Evolutionary conservation across 2,329 filamentous ascomycete genomes (phyloP).

Genomic region (Claviceps maximensis): DNA sequence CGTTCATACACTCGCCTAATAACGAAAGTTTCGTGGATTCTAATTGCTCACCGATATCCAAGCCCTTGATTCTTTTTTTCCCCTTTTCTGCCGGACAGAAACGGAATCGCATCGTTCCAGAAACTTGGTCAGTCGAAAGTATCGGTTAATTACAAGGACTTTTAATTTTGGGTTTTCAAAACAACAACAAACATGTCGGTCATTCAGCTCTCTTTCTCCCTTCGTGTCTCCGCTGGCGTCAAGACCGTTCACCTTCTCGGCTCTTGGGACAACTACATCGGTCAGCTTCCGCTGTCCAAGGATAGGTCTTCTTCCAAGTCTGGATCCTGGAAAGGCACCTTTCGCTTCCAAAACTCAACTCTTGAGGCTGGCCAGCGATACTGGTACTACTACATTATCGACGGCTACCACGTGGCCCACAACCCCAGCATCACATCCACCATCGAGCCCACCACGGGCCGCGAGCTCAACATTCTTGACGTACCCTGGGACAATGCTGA

Average conservation of each 20-base stretch:
- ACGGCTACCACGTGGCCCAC: conserved; percentile 96
- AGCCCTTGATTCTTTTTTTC: neutral
- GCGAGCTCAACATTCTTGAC: conserved; percentile 94
- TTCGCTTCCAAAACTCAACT: conserved; percentile 82
- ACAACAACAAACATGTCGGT: conserved; percentile 58
- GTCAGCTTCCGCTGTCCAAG: conserved; percentile 88
- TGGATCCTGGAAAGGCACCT: conserved; percentile 89
- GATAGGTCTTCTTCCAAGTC: conserved; percentile 72
- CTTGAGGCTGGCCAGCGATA: conserved; percentile 84
- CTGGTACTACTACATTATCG: conserved; percentile 99
- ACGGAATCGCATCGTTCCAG: conserved; percentile 13
- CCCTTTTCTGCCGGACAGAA: conserved; percentile 1
- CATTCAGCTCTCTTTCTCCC: conserved; percentile 88
- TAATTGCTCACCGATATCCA: conserved; percentile 37
- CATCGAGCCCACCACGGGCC: conserved; percentile 90
- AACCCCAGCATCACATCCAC: conserved; percentile 83
- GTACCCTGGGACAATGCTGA: conserved; percentile 47
- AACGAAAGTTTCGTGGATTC: conserved; percentile 39
- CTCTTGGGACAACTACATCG: conserved; percentile 95
- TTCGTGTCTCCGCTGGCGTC: conserved; percentile 93
- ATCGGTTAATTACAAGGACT: neutral
- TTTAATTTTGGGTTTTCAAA: neutral
- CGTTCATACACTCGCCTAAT: conserved; percentile 27
- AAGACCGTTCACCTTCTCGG: conserved; percentile 96
- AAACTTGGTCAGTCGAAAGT: conserved; percentile 16